Base-by-base conservation (phyloP, 768 basidiomycete species). In the Cystofilobasidium capitatum region DNA sequence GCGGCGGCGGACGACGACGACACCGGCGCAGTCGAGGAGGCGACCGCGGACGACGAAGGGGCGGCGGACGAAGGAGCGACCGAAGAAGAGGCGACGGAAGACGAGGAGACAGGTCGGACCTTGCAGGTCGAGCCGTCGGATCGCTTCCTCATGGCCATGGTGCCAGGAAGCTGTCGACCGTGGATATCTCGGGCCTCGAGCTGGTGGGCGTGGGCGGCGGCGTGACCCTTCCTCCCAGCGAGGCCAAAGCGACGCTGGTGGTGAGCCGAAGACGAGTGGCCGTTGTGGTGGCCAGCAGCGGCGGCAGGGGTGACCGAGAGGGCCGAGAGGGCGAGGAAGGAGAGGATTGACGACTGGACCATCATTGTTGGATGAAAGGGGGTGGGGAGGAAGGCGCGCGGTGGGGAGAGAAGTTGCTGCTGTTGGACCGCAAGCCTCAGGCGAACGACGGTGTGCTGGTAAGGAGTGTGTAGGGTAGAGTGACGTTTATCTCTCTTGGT, bases 91-190 rank as follows among this genome's bases (percentile, higher is more conserved):
- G 24, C 10, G 44, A 39, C 26, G 26, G 62, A 45, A 42, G 49
- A 3, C 22, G 55, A 12, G 31, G 47, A 17, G 10, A 29, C 13
- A 5, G 64, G 29, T 6, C 60, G 26, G 35, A 62, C 55, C 45
- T 64, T 69, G 63, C 68, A 69, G 10, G 44, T 51, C n/a, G 31
- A 40, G 8, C 68, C 68, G 45, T 60, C 58, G 20, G 57, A 2
- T 37, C 68, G 42, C 63, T 69, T 69, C 16, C 63, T 36, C 37
- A 69, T 69, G 20, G 35, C 35, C 1, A 69, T 40, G 22, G 68
- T 57, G 10, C 68, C 63, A 12, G 68, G 62, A 16, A 54, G 45
- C 37, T 69, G 68, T 31, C 68, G 51, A 17, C 62, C 62, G 33
- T 64, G 68, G 37, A 64, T 26, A 49, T 69, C 68, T 54, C 26